phyloP scores from a whole-genome alignment of 2,329 filamentous ascomycete species.

The Aspergillus udagawae region DNA sequence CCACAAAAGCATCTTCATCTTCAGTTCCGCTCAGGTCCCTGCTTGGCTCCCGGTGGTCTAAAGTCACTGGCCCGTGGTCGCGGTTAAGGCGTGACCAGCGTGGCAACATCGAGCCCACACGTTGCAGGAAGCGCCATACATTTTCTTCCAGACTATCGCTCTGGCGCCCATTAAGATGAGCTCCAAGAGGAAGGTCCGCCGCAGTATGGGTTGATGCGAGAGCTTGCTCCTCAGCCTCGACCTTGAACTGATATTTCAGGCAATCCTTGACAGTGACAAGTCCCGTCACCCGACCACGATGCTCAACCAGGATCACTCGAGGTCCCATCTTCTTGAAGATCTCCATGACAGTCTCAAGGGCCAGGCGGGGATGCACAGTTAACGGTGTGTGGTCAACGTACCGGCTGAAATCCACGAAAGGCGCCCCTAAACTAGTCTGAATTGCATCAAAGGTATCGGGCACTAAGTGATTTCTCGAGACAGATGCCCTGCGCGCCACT shows the following conservation, averaged over 20 bases:
- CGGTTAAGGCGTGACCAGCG: constrained; percentile 15
- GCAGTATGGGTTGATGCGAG: constrained; percentile 29
- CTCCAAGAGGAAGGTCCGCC: constrained; percentile 21
- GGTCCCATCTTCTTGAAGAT: constrained; percentile 97
- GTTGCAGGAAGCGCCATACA: constrained; percentile 36
- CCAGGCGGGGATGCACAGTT: constrained; percentile 82
- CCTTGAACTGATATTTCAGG: constrained; percentile 94
- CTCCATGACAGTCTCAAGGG: constrained; percentile 96
- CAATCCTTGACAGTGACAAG: constrained; percentile 97
- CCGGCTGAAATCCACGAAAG: constrained; percentile 71
- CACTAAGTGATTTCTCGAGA: constrained; percentile 22
- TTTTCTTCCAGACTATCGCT: constrained; percentile 32
- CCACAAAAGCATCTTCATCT: constrained; percentile 46
- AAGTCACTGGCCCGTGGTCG: constrained; percentile 11
- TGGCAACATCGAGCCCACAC: constrained; percentile 20
- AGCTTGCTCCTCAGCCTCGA: constrained; percentile 73
- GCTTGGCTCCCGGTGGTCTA: constrained; percentile 9
- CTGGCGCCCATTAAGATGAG: constrained; percentile 14
- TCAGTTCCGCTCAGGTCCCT: constrained; percentile 52
- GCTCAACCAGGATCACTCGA: constrained; percentile 86
- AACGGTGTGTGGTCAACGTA: constrained; percentile 89
- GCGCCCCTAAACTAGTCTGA: constrained; percentile 52
- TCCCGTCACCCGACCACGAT: constrained; percentile 76
- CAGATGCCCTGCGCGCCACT: constrained; percentile 27
- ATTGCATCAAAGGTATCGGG: constrained; percentile 59